Evolutionary conservation across 441 rosid species (phyloP).

Genomic region (Gossypium davidsonii): DNA sequence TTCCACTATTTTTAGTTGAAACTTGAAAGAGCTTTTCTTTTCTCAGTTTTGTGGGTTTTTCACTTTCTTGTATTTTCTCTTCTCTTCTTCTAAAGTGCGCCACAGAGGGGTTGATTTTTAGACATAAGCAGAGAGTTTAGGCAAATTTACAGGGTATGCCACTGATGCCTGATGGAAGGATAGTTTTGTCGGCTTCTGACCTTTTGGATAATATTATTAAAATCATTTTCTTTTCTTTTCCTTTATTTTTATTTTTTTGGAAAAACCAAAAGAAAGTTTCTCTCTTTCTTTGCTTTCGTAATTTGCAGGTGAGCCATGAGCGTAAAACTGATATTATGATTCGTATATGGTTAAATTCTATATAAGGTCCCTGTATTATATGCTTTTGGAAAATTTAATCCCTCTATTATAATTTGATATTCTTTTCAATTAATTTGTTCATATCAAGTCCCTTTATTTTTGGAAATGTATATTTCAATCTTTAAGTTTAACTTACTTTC

Average conservation of each 20-base stretch:
- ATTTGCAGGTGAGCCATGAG: background rate
- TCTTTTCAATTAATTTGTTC: too few species aligned
- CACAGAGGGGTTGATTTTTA: slow-evolving; percentile 11
- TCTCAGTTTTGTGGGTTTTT: slow-evolving; percentile 3
- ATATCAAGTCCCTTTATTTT: too few species aligned
- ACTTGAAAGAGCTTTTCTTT: slow-evolving; percentile 1
- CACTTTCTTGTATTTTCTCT: slow-evolving; percentile 19
- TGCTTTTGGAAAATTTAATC: too few species aligned
- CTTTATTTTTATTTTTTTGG: background rate
- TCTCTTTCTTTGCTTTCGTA: background rate
- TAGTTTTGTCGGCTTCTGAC: slow-evolving; percentile 30
- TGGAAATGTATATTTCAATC: too few species aligned
- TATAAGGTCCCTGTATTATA: too few species aligned
- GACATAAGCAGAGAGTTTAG: slow-evolving; percentile 16
- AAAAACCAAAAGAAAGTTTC: background rate
- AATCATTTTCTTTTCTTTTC: background rate
- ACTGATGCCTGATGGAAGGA: slow-evolving; percentile 39
- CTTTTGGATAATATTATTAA: slow-evolving; percentile 8
- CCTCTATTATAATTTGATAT: too few species aligned
- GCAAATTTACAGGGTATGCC: slow-evolving; percentile 38
- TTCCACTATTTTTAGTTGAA: background rate
- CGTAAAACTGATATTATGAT: background rate
- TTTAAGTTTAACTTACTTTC: too few species aligned
- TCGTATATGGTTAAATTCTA: background rate
- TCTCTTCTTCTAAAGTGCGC: slow-evolving; percentile 28